Conservation (phyloP, 2,329 filamentous ascomycete species). For the Alternaria sp. region DNA sequence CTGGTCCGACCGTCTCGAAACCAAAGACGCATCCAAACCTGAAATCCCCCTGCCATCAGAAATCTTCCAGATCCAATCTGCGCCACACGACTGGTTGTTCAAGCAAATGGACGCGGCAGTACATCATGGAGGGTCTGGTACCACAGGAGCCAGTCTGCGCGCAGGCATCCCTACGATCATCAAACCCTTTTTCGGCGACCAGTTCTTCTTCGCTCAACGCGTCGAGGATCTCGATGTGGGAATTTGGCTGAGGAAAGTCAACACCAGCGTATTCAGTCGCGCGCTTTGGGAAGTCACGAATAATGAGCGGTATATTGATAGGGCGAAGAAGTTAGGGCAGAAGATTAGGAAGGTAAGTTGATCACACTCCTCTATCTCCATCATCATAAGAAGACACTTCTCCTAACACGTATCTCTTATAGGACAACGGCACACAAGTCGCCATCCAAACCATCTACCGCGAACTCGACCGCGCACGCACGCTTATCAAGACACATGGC, state of each 20-base stretch:
- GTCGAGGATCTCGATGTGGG: constrained; percentile 95
- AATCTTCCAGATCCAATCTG: constrained; percentile 86
- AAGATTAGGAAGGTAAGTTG: constrained; percentile 79
- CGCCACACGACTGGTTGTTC: constrained; percentile 97
- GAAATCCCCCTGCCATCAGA: constrained; percentile 77
- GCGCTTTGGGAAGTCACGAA: constrained; percentile 92
- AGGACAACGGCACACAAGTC: constrained; percentile 89
- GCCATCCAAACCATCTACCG: constrained; percentile 94
- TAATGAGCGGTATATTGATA: constrained; percentile 87
- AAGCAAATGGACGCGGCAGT: constrained; percentile 90
- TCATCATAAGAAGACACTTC: constrained; percentile 12
- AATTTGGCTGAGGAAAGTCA: constrained; percentile 86
- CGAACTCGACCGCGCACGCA: constrained; percentile 90
- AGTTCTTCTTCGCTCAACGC: constrained; percentile 91
- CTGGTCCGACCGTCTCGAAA: constrained; percentile 84
- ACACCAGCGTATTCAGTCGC: constrained; percentile 81
- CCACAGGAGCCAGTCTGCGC: constrained; percentile 88
- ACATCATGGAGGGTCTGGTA: constrained; percentile 94
- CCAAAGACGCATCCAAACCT: constrained; percentile 63
- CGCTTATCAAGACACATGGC: constrained; percentile 71
- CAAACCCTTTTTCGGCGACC: constrained; percentile 96
- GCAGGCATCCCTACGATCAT: constrained; percentile 94
- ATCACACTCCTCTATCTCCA: not conserved
- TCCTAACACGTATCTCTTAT: constrained; percentile 23
- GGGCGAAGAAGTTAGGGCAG: constrained; percentile 81